Base-by-base conservation (phyloP, 2,329 filamentous ascomycete genomes). In the Beauveria pseudobassiana region DNA sequence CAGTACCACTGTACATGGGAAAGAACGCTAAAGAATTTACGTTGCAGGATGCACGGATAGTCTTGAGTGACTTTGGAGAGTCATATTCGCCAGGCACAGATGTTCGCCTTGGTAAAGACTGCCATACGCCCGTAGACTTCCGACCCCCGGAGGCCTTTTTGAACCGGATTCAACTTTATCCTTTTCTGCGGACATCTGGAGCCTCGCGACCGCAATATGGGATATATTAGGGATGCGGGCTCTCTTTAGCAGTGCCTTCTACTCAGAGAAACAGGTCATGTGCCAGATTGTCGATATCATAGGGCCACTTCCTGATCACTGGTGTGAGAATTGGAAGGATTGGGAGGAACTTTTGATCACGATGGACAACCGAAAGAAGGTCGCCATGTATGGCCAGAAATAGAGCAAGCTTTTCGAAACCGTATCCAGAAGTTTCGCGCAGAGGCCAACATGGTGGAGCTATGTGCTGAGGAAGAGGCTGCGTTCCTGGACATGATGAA, bases 401-500 rank as follows among this genome's bases (percentile, higher is more conserved):
- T 64, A 16, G 9, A 34, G 8, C 12, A 22, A 18, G 50, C 45
- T 3, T 64, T 66, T 52, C 43, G 45, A 24, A 8, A 62, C 14
- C 16, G 62, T 38, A 60, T 64, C 16, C 64, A 64, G 34, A 6
- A 60, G 8, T 66, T 34, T 54, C 59, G 64, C 5, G 30, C 50
- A 28, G 30, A 64, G 24, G 57, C 45, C 12, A 26, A 58, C 6
- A 54, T 63, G 62, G 58, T 28, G 2, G 53, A 34, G 20, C 61
- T 62, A 26, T 28, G 49, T 20, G 7, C 9, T 3, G 59, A 60
- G 14, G 64, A 66, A 59, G 49, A 30, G 20, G 54, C 26, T 18
- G 63, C 63, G 5, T 50, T 66, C 34, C 26, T 66, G 51, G 57
- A 63, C 22, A 49, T 66, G 45, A 53, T 66, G 30, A 24, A 16